Evolutionary conservation across 1,284 basidiomycete genomes (phyloP).

Genomic region (Papiliotrema laurentii): DNA sequence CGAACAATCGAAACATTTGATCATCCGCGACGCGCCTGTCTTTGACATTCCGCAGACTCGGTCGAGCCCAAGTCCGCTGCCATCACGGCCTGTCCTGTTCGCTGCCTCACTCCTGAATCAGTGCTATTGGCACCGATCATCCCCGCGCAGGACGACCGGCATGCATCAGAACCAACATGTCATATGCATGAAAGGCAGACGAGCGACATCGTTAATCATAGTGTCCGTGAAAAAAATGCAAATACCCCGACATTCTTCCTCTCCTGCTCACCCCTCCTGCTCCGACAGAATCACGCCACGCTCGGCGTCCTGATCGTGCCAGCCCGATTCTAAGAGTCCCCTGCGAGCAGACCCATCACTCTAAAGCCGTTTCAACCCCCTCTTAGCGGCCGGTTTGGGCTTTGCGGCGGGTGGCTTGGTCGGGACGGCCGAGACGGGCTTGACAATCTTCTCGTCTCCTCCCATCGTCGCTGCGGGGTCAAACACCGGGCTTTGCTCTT

Average conservation of each 20-base stretch:
- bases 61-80: neutral
- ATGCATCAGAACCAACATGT: too few species aligned
- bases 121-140: too few species aligned
- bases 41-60: neutral
- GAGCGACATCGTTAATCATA: neutral
- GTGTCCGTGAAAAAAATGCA: neutral
- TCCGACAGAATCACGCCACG: neutral
- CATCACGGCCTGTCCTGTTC: neutral
- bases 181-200: neutral
- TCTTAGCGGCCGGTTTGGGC: slow-evolving; percentile 32
- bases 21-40: neutral
- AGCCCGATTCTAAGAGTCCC: neutral
- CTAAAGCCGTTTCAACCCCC: slow-evolving; percentile 43
- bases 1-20: neutral
- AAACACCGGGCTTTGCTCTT: slow-evolving; percentile 33
- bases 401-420: slow-evolving; percentile 9
- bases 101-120: neutral
- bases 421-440: slow-evolving; percentile 13
- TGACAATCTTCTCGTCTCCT: slow-evolving; percentile 16
- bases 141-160: too few species aligned
- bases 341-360: too few species aligned
- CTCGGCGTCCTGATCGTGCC: neutral
- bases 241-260: too few species aligned
- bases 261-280: too few species aligned
- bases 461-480: slow-evolving; percentile 10